These are phyloP conservation scores for Ogataea nonfermentans DNA, from an alignment of 805 yeast genomes.

Conservation along the genomic window DNA sequence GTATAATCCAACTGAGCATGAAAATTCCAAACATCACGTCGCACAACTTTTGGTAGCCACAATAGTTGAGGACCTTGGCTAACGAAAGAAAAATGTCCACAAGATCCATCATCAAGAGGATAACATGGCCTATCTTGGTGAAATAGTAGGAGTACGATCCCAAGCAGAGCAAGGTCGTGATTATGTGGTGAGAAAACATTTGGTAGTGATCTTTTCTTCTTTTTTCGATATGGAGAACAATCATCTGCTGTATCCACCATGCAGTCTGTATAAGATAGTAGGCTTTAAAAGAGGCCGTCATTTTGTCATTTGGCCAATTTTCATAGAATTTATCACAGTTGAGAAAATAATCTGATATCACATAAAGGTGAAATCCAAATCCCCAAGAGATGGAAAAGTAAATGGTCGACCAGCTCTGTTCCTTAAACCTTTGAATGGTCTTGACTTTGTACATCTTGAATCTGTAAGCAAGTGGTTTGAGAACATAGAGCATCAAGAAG, in stretches of 20 bases:
- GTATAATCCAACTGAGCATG: conserved; percentile 62
- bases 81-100: conserved; percentile 69
- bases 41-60: conserved; percentile 58
- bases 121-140: conserved; percentile 74
- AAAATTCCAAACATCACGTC: conserved; percentile 69
- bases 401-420: conserved; percentile 76
- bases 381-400: conserved; percentile 57
- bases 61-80: conserved; percentile 77
- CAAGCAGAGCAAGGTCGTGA: conserved; percentile 62
- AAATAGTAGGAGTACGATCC: conserved; percentile 76
- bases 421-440: conserved; percentile 69
- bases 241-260: conserved; percentile 77
- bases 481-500: conserved; percentile 52
- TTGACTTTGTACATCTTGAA: conserved; percentile 47
- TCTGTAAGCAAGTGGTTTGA: conserved; percentile 53
- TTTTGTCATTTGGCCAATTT: conserved; percentile 72
- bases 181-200: conserved; percentile 86
- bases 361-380: conserved; percentile 58
- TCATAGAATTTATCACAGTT: conserved; percentile 57
- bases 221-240: conserved; percentile 74
- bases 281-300: conserved; percentile 52
- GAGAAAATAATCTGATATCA: conserved; percentile 55
- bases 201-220: conserved; percentile 79
- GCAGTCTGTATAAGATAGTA: conserved; percentile 75
- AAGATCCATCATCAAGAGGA: conserved; percentile 77